Percentiles rank a stretch among this genome's conserved stretches.
phyloP scores from a whole-genome alignment of 805 yeast species.

The Yamadazyma akitaensis region DNA sequence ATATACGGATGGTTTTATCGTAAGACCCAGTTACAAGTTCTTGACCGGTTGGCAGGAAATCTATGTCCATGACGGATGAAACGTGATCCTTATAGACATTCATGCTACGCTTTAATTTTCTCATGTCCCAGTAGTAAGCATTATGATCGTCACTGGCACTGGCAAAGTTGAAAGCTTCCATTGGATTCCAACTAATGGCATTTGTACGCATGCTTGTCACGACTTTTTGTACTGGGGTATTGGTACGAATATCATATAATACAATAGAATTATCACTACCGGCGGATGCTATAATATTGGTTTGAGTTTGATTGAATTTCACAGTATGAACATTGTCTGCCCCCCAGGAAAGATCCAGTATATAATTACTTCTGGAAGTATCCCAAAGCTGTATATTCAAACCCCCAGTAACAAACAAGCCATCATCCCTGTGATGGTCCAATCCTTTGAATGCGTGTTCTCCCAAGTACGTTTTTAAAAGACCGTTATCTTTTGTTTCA shows the following conservation, averaged over 20 bases:
- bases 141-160: slow-evolving; percentile 94
- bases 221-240: slow-evolving; percentile 88
- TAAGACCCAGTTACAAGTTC: slow-evolving; percentile 94
- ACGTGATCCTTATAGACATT: slow-evolving; percentile 94
- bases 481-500: slow-evolving; percentile 42
- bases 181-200: slow-evolving; percentile 92
- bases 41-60: slow-evolving; percentile 95
- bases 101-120: slow-evolving; percentile 76
- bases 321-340: slow-evolving; percentile 86
- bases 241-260: slow-evolving; percentile 84
- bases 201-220: slow-evolving; percentile 81
- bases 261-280: slow-evolving; percentile 85
- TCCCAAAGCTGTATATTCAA: slow-evolving; percentile 93
- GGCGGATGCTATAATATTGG: slow-evolving; percentile 82
- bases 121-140: slow-evolving; percentile 92
- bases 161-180: slow-evolving; percentile 94
- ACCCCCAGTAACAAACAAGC: slow-evolving; percentile 88
- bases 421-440: slow-evolving; percentile 79
- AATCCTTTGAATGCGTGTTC: slow-evolving; percentile 80
- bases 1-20: slow-evolving; percentile 88
- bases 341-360: slow-evolving; percentile 88
- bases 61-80: slow-evolving; percentile 91
- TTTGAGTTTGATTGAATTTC: slow-evolving; percentile 85
- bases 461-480: slow-evolving; percentile 76
- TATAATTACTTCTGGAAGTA: slow-evolving; percentile 69